These are phyloP conservation scores for Patellifolia procumbens DNA, from an alignment of 179 eudicot species.

Conservation along the genomic window DNA sequence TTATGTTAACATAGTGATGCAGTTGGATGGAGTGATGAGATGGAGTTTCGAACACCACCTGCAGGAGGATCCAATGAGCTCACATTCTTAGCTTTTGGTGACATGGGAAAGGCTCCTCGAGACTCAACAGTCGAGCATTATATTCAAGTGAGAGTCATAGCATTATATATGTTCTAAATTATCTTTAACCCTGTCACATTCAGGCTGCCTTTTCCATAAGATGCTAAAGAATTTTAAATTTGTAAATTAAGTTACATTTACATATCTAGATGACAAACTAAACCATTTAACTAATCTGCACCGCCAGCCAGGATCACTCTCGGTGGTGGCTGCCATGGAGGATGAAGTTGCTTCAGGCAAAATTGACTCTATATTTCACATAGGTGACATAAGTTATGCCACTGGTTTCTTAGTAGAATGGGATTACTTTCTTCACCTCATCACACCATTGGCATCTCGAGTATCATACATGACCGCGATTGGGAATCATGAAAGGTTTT, in stretches of 20 bases:
- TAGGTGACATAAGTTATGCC: conserved; percentile 87
- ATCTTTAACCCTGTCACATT: too few relatives aligned
- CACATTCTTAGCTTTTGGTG: conserved; percentile 66
- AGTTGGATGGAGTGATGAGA: conserved; percentile 66
- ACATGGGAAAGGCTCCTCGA: conserved; percentile 86
- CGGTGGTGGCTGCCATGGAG: conserved; percentile 58
- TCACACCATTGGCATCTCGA: conserved; percentile 55
- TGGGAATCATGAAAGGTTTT: conserved; percentile 92
- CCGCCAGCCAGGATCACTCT: conserved; percentile 61
- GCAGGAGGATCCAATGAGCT: conserved; percentile 65
- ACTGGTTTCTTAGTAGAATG: conserved; percentile 82
- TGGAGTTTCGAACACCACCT: conserved; percentile 62
- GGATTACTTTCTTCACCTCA: conserved; percentile 74
- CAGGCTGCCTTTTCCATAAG: too few relatives aligned
- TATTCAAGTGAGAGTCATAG: conserved; percentile 82
- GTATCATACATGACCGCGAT: conserved; percentile 81
- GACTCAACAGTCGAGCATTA: conserved; percentile 71
- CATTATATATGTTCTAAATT: too few relatives aligned
- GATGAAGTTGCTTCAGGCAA: conserved; percentile 56
- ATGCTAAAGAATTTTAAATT: too few relatives aligned
- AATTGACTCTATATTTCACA: conserved; percentile 65
- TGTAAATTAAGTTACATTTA: too few relatives aligned
- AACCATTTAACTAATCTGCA: background rate
- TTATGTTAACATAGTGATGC: conserved; percentile 38
- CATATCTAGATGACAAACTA: too few relatives aligned